These are phyloP conservation scores for Spirogloea muscicola DNA, from an alignment of 139 green algal genomes.

Conservation along the genomic window DNA sequence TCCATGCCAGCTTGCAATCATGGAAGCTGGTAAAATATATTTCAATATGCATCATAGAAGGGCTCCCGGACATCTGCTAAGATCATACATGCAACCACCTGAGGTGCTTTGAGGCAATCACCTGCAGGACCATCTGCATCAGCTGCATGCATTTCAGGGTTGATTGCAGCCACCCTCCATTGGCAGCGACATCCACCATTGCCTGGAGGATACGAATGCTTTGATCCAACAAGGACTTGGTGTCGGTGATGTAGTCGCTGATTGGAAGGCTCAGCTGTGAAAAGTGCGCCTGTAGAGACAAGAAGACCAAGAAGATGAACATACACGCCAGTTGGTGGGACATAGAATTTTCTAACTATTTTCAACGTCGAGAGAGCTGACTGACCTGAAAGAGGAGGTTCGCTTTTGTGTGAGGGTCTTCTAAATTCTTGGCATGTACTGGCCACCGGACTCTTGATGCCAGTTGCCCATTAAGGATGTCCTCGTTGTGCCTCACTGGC, in stretches of 20 bases:
- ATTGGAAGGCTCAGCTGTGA: conserved; percentile 74
- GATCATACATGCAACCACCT: too few relatives aligned
- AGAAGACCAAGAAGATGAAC: not conserved
- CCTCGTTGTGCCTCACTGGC: conserved; percentile 97
- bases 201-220: conserved; percentile 83
- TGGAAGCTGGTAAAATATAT: too few relatives aligned
- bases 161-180: conserved; percentile 75
- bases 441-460: conserved; percentile 36
- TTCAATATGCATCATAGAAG: too few relatives aligned
- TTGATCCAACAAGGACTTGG: conserved; percentile 87
- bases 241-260: conserved; percentile 93
- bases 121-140: conserved; percentile 86
- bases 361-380: not conserved
- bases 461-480: conserved; percentile 84
- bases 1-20: too few relatives aligned
- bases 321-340: not conserved
- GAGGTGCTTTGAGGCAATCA: too few relatives aligned
- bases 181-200: conserved; percentile 79
- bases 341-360: too few relatives aligned
- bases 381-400: conserved; percentile 75
- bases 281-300: conserved; percentile 76
- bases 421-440: conserved; percentile 60
- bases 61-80: too few relatives aligned
- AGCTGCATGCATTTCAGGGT: conserved; percentile 71
- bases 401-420: conserved; percentile 93